phyloP scores from a whole-genome alignment of 352 stramenopile species.

The Globisporangium paddicum region DNA sequence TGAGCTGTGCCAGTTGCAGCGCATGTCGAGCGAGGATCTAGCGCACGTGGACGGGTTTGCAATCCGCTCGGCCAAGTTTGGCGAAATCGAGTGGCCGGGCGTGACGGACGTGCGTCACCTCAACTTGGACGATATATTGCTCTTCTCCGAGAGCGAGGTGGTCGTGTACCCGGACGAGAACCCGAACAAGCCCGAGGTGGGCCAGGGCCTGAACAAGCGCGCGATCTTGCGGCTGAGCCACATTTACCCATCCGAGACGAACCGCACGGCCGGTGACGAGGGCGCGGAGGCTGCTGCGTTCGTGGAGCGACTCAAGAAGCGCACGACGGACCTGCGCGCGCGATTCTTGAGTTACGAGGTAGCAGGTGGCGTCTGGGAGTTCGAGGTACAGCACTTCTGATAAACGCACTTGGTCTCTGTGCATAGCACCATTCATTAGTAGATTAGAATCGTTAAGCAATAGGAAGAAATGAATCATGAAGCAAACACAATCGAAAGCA shows the following conservation, averaged over 20 bases:
- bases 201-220: slow-evolving; percentile 38
- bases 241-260: slow-evolving; percentile 23
- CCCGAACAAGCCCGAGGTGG: slow-evolving; percentile 31
- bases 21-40: slow-evolving; percentile 35
- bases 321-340: slow-evolving; percentile 30
- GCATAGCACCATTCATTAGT: slow-evolving; percentile 1
- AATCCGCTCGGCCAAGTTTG: slow-evolving; percentile 27
- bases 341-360: slow-evolving; percentile 32
- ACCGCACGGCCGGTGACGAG: not conserved
- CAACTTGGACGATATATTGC: slow-evolving; percentile 38
- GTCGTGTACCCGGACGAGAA: slow-evolving; percentile 42
- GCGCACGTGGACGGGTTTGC: slow-evolving; percentile 32
- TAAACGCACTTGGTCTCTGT: not conserved
- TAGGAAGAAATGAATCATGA: not conserved
- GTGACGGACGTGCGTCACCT: slow-evolving; percentile 38
- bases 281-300: slow-evolving; percentile 21
- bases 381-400: slow-evolving; percentile 45
- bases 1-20: slow-evolving; percentile 20
- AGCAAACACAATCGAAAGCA: not conserved
- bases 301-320: slow-evolving; percentile 28
- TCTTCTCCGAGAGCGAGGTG: slow-evolving; percentile 30
- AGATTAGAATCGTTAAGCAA: not conserved
- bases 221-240: slow-evolving; percentile 32
- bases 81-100: slow-evolving; percentile 36
- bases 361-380: slow-evolving; percentile 34